These are phyloP conservation scores for Colletotrichum echinochloae DNA, from an alignment of 2,329 filamentous ascomycete species.

Conservation along the genomic window DNA sequence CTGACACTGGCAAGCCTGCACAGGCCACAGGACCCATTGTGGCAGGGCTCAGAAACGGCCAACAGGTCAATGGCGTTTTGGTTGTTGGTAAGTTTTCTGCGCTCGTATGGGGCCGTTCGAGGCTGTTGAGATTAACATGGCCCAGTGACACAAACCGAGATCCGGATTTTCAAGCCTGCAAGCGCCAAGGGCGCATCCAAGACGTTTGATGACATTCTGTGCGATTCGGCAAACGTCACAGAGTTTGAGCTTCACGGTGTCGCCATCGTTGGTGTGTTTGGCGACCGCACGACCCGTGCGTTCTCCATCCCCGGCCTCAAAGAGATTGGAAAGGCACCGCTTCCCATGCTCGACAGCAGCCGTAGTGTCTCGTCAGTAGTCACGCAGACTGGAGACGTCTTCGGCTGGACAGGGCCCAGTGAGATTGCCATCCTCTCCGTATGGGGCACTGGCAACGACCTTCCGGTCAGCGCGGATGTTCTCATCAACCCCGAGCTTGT, in stretches of 20 bases:
- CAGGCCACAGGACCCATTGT: conserved; percentile 81
- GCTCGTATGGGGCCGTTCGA: background rate
- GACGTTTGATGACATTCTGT: conserved; percentile 85
- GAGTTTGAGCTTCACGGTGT: conserved; percentile 80
- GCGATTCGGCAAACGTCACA: conserved; percentile 82
- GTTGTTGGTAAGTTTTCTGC: conserved; percentile 70
- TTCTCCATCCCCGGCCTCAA: conserved; percentile 90
- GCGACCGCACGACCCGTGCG: conserved; percentile 81
- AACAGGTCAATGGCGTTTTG: conserved; percentile 82
- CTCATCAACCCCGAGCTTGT: conserved; percentile 82
- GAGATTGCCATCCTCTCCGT: conserved; percentile 86
- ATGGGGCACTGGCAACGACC: conserved; percentile 79
- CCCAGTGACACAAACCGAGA: conserved; percentile 75
- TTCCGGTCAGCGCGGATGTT: conserved; percentile 75
- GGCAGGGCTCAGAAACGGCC: conserved; percentile 79
- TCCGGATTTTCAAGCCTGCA: conserved; percentile 89
- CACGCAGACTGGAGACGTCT: conserved; percentile 81
- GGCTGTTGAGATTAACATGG: conserved; percentile 45
- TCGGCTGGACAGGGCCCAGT: conserved; percentile 90
- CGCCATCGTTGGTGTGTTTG: conserved; percentile 86
- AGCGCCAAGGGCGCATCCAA: conserved; percentile 91
- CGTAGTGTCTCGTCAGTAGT: conserved; percentile 78
- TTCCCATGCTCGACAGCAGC: conserved; percentile 79
- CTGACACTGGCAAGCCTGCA: conserved; percentile 81
- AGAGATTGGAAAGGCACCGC: conserved; percentile 77